Conservation (phyloP, 148 eudicot species). For the Dysphania ambrosioides region DNA sequence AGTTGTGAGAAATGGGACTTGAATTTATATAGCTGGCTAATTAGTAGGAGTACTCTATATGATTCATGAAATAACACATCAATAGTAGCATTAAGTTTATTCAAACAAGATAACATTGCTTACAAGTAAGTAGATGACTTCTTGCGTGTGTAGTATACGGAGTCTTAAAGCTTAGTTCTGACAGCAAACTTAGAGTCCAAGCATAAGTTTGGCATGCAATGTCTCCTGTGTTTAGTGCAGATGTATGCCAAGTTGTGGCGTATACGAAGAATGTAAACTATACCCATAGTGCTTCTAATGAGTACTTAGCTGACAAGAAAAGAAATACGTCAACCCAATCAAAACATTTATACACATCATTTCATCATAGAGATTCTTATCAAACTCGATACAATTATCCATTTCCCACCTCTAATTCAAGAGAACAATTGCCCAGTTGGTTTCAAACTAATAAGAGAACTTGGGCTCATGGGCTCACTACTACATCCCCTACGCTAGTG, state of each 20-base stretch:
- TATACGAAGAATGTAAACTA: neutral
- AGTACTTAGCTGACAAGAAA: neutral
- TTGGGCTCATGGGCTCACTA: too few relatives aligned
- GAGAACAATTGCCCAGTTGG: too few relatives aligned
- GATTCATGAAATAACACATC: constrained; percentile 3
- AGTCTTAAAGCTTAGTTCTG: constrained; percentile 70
- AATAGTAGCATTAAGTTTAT: constrained; percentile 23
- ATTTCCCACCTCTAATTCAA: too few relatives aligned
- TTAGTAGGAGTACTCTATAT: constrained; percentile 1
- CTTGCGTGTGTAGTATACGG: constrained; percentile 21
- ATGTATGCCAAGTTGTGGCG: neutral
- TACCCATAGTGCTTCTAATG: neutral
- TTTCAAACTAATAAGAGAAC: too few relatives aligned
- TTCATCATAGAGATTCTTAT: too few relatives aligned
- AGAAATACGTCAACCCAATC: too few relatives aligned
- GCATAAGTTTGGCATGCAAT: constrained; percentile 38
- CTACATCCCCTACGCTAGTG: too few relatives aligned
- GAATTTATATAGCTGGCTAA: constrained; percentile 23
- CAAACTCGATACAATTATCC: too few relatives aligned
- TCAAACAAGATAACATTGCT: constrained; percentile 31
- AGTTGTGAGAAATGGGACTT: constrained; percentile 5
- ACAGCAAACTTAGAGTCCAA: constrained; percentile 52
- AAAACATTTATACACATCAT: too few relatives aligned
- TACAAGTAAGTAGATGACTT: constrained; percentile 47
- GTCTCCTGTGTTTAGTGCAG: constrained; percentile 7